phyloP scores from a whole-genome alignment of 176 grass and related monocot genomes.

The Hordeum marinum region DNA sequence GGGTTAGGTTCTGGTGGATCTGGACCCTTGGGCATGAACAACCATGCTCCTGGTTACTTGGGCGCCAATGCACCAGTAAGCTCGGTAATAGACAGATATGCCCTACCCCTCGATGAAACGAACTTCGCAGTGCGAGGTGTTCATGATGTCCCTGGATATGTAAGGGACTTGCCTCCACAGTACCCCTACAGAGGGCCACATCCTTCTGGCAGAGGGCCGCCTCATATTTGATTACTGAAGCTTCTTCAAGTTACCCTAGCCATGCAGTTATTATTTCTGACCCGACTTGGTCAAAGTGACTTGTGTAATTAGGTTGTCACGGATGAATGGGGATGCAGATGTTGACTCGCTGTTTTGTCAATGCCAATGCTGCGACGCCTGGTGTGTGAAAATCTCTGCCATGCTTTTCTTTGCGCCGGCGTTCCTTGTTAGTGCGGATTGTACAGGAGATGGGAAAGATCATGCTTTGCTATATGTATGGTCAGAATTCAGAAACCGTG shows the following conservation, averaged over 20 bases:
- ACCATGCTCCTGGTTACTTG: slow-evolving; percentile 29
- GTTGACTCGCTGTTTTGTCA: not conserved
- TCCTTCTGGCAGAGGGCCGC: slow-evolving; percentile 10
- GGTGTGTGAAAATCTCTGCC: not conserved
- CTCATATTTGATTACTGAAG: not conserved
- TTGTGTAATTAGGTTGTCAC: not conserved
- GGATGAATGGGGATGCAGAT: not conserved
- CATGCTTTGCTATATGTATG: not conserved
- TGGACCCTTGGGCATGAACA: slow-evolving; percentile 46
- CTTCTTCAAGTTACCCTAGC: not conserved
- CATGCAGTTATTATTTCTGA: not conserved
- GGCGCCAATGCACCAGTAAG: slow-evolving; percentile 3
- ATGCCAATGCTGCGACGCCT: not conserved
- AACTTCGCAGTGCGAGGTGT: slow-evolving; percentile 17
- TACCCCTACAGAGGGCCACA: not conserved
- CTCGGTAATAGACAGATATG: slow-evolving; percentile 57
- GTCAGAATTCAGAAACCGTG: not conserved
- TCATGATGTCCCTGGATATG: not conserved
- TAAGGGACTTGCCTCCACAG: slow-evolving; percentile 1
- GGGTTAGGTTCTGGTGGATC: slow-evolving; percentile 14
- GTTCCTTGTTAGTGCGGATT: not conserved
- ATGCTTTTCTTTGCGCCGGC: not conserved
- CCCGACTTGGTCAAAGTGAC: not conserved
- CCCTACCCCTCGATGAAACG: slow-evolving; percentile 40
- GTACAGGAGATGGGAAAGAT: not conserved